Conservation (phyloP, 257 asterid species). For the Nicotiana knightiana region DNA sequence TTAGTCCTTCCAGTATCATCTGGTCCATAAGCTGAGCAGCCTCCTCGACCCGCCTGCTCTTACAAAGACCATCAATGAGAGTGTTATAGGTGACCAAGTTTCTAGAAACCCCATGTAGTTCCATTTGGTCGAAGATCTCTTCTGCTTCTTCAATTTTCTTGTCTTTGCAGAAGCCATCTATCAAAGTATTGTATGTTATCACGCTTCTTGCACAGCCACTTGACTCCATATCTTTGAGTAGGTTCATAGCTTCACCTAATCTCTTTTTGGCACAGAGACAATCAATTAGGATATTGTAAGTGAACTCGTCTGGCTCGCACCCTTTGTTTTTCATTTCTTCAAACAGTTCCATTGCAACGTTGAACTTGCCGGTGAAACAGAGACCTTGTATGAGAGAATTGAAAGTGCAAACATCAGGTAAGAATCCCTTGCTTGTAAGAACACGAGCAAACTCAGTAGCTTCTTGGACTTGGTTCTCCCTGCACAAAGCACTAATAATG, state of each 20-base stretch:
- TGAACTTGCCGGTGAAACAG: constrained; percentile 46
- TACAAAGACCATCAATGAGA: constrained; percentile 81
- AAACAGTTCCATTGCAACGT: constrained; percentile 55
- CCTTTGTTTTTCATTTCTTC: constrained; percentile 69
- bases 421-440: constrained; percentile 51
- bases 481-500: constrained; percentile 68
- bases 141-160: constrained; percentile 73
- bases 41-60: constrained; percentile 65
- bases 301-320: constrained; percentile 81
- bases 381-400: constrained; percentile 80
- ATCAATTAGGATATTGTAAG: constrained; percentile 78
- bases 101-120: constrained; percentile 72
- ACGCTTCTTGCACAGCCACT: constrained; percentile 71
- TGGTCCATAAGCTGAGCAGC: constrained; percentile 91
- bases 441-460: constrained; percentile 65
- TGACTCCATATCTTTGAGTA: constrained; percentile 82
- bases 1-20: constrained; percentile 79
- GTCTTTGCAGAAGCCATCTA: constrained; percentile 78
- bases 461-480: constrained; percentile 67
- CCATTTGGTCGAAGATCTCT: constrained; percentile 90
- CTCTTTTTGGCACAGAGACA: constrained; percentile 59
- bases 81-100: constrained; percentile 74
- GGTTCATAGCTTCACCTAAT: constrained; percentile 55
- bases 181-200: constrained; percentile 65
- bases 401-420: constrained; percentile 71